These are phyloP conservation scores for Alternaria sp. DNA, from an alignment of 2,329 filamentous ascomycete genomes.

Conservation along the genomic window DNA sequence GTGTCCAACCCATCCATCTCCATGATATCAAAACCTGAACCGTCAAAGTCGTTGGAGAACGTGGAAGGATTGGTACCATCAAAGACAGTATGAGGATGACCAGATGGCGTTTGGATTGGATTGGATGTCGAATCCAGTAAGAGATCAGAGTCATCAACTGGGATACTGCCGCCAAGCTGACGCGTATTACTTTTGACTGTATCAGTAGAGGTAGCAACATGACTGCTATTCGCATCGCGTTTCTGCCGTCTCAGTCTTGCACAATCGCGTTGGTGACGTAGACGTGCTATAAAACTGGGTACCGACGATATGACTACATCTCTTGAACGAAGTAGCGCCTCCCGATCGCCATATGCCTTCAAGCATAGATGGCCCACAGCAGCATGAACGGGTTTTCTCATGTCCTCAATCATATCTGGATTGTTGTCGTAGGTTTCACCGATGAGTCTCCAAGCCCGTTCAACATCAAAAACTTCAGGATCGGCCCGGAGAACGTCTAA, in stretches of 20 bases:
- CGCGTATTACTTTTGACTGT: not conserved
- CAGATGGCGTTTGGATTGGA: not conserved
- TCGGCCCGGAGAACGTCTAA: constrained; percentile 52
- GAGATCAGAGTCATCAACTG: no score
- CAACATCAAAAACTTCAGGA: constrained; percentile 34
- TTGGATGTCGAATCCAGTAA: not conserved
- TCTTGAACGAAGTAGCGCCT: not conserved
- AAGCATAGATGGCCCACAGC: constrained; percentile 26
- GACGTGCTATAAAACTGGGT: not conserved
- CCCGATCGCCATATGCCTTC: constrained; percentile 19
- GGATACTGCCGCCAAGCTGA: not conserved
- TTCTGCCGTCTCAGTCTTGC: not conserved
- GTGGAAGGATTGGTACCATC: not conserved
- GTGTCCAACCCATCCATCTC: not conserved
- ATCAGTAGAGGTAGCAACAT: not conserved
- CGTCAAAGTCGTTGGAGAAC: not conserved
- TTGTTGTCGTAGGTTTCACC: constrained; percentile 47
- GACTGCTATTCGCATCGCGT: not conserved
- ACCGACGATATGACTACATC: not conserved
- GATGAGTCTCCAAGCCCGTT: constrained; percentile 48
- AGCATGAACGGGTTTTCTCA: constrained; percentile 24
- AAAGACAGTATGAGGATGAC: not conserved
- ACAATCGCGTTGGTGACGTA: not conserved
- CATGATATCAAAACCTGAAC: not conserved
- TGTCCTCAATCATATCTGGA: constrained; percentile 15